phyloP scores from a whole-genome alignment of 1,284 basidiomycete genomes.

The Ceratobasidium theobromae region DNA sequence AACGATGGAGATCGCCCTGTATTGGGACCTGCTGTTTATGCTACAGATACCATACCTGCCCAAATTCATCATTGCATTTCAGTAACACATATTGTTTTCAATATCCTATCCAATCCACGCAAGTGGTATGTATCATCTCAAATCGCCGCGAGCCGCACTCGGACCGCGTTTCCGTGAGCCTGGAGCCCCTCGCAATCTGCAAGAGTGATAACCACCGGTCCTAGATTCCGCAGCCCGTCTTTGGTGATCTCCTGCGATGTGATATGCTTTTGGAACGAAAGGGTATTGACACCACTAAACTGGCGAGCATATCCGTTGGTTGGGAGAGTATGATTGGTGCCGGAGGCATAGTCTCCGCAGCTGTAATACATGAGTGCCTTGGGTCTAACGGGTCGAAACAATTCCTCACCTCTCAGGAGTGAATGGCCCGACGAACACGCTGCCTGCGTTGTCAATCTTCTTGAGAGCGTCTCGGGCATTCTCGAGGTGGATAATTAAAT shows the following conservation, averaged over 20 bases:
- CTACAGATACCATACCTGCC: conserved; percentile 15
- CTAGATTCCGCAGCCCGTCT: conserved; percentile 76
- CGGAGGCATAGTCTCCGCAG: conserved; percentile 97
- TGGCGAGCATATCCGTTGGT: conserved; percentile 96
- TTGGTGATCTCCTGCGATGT: conserved; percentile 90
- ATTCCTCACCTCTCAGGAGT: conserved; percentile 84
- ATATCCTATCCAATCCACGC: conserved; percentile 10
- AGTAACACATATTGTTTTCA: conserved; percentile 6
- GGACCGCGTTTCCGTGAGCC: conserved; percentile 89
- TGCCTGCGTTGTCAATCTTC: conserved; percentile 86
- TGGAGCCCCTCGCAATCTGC: conserved; percentile 95
- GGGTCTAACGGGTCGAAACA: neutral
- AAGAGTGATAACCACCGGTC: conserved; percentile 86
- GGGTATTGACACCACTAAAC: conserved; percentile 97
- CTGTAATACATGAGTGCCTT: conserved; percentile 47
- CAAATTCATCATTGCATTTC: neutral
- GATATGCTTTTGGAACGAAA: conserved; percentile 98
- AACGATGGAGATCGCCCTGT: neutral
- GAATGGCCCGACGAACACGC: conserved; percentile 92
- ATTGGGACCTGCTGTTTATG: conserved; percentile 15
- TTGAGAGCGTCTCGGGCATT: conserved; percentile 67
- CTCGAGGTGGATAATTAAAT: conserved; percentile 87
- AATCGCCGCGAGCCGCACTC: conserved; percentile 57
- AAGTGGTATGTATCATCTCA: conserved; percentile 13
- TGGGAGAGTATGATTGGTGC: conserved; percentile 96